Evolutionary conservation across 2,329 filamentous ascomycete genomes (phyloP).

Genomic region (Apiospora phragmitis): DNA sequence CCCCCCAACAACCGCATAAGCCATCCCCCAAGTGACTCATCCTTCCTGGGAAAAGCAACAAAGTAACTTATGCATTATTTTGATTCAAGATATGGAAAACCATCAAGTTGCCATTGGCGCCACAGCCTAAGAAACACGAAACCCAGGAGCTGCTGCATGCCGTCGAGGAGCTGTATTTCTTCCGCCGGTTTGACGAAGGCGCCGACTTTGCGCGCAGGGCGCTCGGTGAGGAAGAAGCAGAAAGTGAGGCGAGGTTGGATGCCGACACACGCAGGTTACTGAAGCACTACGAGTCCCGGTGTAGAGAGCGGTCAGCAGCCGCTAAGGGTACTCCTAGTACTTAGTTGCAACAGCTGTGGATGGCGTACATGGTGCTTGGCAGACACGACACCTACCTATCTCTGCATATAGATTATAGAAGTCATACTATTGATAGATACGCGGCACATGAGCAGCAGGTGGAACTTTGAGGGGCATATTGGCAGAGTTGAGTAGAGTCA

Average conservation of each 20-base stretch:
- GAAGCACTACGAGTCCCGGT: constrained; percentile 43
- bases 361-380: not conserved
- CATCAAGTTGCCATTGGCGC: constrained; percentile 41
- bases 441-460: not conserved
- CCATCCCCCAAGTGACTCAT: constrained; percentile 5
- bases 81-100: constrained; percentile 43
- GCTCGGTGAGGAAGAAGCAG: constrained; percentile 28
- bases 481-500: constrained; percentile 10
- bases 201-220: constrained; percentile 40
- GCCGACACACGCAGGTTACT: constrained; percentile 43
- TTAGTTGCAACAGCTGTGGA: not conserved
- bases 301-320: constrained; percentile 30
- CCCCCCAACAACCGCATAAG: not conserved
- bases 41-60: not conserved
- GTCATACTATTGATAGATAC: not conserved
- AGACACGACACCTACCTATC: not conserved
- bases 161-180: constrained; percentile 60
- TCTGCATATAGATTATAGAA: not conserved
- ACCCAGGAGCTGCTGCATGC: constrained; percentile 55
- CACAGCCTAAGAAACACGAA: constrained; percentile 42
- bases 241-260: constrained; percentile 37
- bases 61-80: not conserved
- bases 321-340: not conserved
- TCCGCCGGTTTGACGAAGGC: constrained; percentile 46
- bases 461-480: constrained; percentile 15